Evolutionary conservation across 805 yeast genomes (phyloP).

Genomic region (Cephaloascus fragrans): DNA sequence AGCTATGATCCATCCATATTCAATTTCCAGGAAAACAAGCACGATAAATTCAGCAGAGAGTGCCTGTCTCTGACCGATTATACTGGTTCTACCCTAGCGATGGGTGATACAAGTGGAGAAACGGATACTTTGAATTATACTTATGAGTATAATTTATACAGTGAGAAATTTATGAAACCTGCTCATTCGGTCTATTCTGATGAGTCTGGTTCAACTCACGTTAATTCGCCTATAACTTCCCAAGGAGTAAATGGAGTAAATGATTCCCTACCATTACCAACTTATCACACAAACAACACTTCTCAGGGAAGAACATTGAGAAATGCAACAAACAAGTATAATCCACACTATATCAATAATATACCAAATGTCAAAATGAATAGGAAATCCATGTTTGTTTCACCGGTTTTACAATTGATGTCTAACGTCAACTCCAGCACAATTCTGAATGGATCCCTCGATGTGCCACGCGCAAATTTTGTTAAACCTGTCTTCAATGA

Average conservation of each 20-base stretch:
- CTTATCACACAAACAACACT: too few relatives aligned
- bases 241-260: background rate
- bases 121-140: background rate
- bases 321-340: conserved; percentile 8
- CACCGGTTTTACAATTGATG: conserved; percentile 38
- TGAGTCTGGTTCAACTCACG: background rate
- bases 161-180: background rate
- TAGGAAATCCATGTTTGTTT: conserved; percentile 38
- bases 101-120: too few relatives aligned
- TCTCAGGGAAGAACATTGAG: conserved; percentile 11
- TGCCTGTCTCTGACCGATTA: background rate
- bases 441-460: background rate
- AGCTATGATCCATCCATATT: background rate
- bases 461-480: too few relatives aligned
- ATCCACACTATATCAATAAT: too few relatives aligned
- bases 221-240: too few relatives aligned
- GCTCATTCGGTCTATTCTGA: background rate
- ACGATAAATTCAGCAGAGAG: background rate
- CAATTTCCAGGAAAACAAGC: too few relatives aligned
- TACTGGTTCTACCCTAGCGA: background rate
- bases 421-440: conserved; percentile 1
- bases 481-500: too few relatives aligned
- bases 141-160: background rate
- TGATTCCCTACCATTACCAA: background rate
- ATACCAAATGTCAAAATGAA: conserved; percentile 4